Evolutionary conservation across 805 yeast species (phyloP).

Genomic region (Sugiyamaella americana): DNA sequence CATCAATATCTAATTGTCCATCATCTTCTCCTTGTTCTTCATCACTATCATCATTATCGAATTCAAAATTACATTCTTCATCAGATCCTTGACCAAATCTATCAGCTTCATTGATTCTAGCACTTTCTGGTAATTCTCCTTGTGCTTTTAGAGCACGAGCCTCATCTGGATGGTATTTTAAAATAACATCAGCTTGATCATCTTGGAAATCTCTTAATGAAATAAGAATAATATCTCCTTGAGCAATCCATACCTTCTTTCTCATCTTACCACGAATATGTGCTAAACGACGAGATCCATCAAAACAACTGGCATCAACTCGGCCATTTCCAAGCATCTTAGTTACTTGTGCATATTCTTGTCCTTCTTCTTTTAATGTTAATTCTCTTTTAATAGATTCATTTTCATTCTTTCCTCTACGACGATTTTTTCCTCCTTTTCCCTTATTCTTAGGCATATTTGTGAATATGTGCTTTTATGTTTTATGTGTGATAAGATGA

Average conservation of each 20-base stretch:
- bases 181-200: slow-evolving; percentile 95
- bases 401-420: slow-evolving; percentile 96
- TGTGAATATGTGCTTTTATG: no score
- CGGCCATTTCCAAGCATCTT: slow-evolving; percentile 99
- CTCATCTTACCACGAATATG: slow-evolving; percentile 98
- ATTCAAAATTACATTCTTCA: slow-evolving; percentile 96
- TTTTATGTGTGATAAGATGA: no score
- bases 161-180: slow-evolving; percentile 94
- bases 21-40: slow-evolving; percentile 59
- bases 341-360: slow-evolving; percentile 96
- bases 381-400: slow-evolving; percentile 91
- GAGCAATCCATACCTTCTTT: slow-evolving; percentile 99
- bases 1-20: slow-evolving; percentile 85
- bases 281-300: slow-evolving; percentile 88
- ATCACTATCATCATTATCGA: slow-evolving; percentile 85
- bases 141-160: slow-evolving; percentile 92
- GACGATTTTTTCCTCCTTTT: slow-evolving; percentile 69
- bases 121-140: slow-evolving; percentile 96
- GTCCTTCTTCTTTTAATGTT: slow-evolving; percentile 88
- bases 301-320: slow-evolving; percentile 92
- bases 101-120: slow-evolving; percentile 96
- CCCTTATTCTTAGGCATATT: slow-evolving; percentile 76
- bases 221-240: slow-evolving; percentile 94
- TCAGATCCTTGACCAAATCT: slow-evolving; percentile 95
- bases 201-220: slow-evolving; percentile 98